Evolutionary conservation across 1,139 yeast genomes (phyloP), one percentile per base, ranked within the genome.

Genomic region (Debaryomycetaceae sp.): DNA sequence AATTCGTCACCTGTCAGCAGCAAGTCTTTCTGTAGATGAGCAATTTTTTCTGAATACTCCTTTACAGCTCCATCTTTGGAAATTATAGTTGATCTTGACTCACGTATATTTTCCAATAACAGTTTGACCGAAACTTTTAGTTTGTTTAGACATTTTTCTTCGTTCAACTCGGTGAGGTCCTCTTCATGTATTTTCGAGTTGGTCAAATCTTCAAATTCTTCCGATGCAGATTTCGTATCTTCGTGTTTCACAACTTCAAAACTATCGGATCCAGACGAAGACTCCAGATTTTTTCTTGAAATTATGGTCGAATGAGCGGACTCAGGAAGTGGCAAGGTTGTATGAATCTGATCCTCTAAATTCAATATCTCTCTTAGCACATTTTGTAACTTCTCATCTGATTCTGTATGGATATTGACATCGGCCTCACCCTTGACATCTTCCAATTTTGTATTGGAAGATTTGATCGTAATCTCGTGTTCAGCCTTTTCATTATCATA

Each of bases 201-300:
- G 7, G 26, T 22, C 11, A 30, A 19, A 22, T 38, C 40, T 18
- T 38, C 40, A 16, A 38, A 38, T n/a, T 38, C 40, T 30, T 38
- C 40, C n/a, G 37, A 34, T 13, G 40, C 34, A 8, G 30, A 32
- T 13, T 33, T 34, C n/a, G 28, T 17, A 9, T 34, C 41, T n/a
- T 29, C 24, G 31, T 34, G 33, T 19, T 38, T 38, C 2, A 38
- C 34, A 5, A 38, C 7, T 22, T 38, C 41, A 26, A 34, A 38
- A 30, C 31, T 15, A 8, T 30, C 26, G 4, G 26, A 22, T 11
- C 26, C 26, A 11, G 40, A 37, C 19, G n/a, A 17, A 16, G 32
- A 33, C 7, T 24, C 36, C 24, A 30, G 29, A 14, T 31, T 17
- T n/a, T 22, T 22, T 11, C 26, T 22, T 22, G 26, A 8, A 22